Evolutionary conservation across 257 asterid species (phyloP).

Genomic region (Jacaranda mimosifolia): DNA sequence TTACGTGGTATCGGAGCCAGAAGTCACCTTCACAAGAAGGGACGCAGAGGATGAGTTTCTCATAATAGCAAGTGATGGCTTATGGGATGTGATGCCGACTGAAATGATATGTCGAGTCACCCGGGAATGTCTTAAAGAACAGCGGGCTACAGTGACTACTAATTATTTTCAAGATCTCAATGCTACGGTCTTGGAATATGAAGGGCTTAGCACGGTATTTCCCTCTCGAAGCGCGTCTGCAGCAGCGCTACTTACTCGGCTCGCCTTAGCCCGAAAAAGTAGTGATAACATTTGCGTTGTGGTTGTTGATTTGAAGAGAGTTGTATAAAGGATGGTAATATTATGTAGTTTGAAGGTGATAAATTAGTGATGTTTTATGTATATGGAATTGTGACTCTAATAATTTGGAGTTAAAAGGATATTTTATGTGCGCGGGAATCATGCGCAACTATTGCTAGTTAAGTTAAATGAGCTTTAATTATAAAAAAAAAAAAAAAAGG

Average conservation of each 20-base stretch:
- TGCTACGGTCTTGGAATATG: not conserved
- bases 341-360: not conserved
- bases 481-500: too few relatives aligned
- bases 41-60: slow-evolving; percentile 52
- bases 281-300: slow-evolving; percentile 52
- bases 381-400: not conserved
- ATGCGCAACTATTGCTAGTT: not conserved
- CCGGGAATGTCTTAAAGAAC: slow-evolving; percentile 46
- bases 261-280: slow-evolving; percentile 57
- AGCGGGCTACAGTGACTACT: not conserved
- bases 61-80: slow-evolving; percentile 58
- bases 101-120: slow-evolving; percentile 50
- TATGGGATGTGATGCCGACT: slow-evolving; percentile 63
- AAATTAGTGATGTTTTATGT: not conserved
- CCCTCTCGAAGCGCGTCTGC: slow-evolving; percentile 45
- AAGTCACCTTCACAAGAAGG: slow-evolving; percentile 52
- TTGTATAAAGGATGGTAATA: not conserved
- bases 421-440: not conserved
- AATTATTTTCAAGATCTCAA: not conserved
- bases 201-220: slow-evolving; percentile 31
- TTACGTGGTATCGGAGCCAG: slow-evolving; percentile 61
- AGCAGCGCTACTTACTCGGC: slow-evolving; percentile 53
- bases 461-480: not conserved
- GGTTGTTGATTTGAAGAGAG: slow-evolving; percentile 52
- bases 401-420: not conserved